Evolutionary conservation across 2,329 filamentous ascomycete genomes (phyloP).

Genomic region (Talaromyces albobiverticillius): DNA sequence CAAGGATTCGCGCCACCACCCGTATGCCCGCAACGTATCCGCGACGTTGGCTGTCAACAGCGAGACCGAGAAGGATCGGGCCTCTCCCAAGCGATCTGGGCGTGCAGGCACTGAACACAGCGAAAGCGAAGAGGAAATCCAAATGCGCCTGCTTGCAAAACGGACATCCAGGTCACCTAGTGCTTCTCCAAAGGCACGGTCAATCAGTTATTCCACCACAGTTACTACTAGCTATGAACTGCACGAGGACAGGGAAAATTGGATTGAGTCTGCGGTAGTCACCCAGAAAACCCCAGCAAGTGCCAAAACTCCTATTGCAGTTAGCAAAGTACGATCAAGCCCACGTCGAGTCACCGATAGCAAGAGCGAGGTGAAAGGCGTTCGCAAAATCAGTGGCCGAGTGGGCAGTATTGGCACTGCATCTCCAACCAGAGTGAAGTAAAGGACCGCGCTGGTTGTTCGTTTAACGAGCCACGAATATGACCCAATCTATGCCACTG

Average conservation of each 20-base stretch:
- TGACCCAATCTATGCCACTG: conserved; percentile 9
- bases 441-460: not conserved
- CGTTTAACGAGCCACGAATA: conserved; percentile 10
- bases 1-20: conserved; percentile 69
- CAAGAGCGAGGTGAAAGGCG: conserved; percentile 37
- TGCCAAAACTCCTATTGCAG: conserved; percentile 46
- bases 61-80: conserved; percentile 35
- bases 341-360: conserved; percentile 43
- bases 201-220: conserved; percentile 71
- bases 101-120: conserved; percentile 57
- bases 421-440: conserved; percentile 32
- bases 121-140: conserved; percentile 80
- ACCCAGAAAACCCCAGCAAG: conserved; percentile 54
- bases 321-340: conserved; percentile 64
- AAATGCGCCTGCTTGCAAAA: conserved; percentile 70
- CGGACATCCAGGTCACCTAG: conserved; percentile 63
- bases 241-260: conserved; percentile 66
- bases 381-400: conserved; percentile 47
- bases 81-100: conserved; percentile 46
- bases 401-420: conserved; percentile 39
- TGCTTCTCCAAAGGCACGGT: conserved; percentile 62
- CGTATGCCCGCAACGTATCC: conserved; percentile 62
- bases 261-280: conserved; percentile 41
- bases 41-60: conserved; percentile 38
- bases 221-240: conserved; percentile 62